Evolutionary conservation across 495 filamentous ascomycete genomes (phyloP), one percentile per base, ranked within the genome.

Genomic region (Daldinia decipiens): DNA sequence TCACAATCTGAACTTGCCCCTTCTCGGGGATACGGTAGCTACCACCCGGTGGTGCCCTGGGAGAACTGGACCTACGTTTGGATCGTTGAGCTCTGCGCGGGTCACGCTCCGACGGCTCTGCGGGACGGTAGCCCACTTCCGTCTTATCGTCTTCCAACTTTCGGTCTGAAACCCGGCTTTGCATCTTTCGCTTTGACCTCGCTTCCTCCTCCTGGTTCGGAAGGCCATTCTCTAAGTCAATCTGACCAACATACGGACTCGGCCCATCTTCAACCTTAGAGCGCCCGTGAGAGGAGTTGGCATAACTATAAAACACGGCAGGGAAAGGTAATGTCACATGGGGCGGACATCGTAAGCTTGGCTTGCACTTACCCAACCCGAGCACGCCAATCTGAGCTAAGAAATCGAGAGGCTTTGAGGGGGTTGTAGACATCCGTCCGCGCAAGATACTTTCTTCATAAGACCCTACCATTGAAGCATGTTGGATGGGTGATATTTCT

Each of bases 391-490:
- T 98, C 77, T 98, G 94, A 45, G 95, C 96, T 19, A 95, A 86
- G 76, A 99, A 99, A 67, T 96, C 90, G 21, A 99, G 81, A 29
- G 95, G 95, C 60, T 93, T 94, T 8, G 95, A 98, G 2, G 95
- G 96, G 8, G 90, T 95, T 12, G 94, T 98, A 45, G 96, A 98
- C 95, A 99, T 99, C 59, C 96, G 87, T 29, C 95, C 95, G 24
- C 93, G 88, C 3, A 99, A 82, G 56, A 99, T 98, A 3, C 93
- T 97, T 79, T 99, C 95, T 78, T 99, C 95, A 72, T 97, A 99
- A 3, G 95, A 98, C 0, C 95, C 95, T 17, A 99, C 95, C 90
- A 99, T 94, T 4, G 94, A 92, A 26, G 95, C 95, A 81, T 94
- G 92, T 31, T 93, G 90, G 21, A 94, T 83, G 2, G 92, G 86